Percentiles rank a stretch among this genome's conserved stretches.
These are phyloP conservation scores for Leccinum fibrillosum DNA, from an alignment of 768 basidiomycete genomes.

Conservation along the genomic window DNA sequence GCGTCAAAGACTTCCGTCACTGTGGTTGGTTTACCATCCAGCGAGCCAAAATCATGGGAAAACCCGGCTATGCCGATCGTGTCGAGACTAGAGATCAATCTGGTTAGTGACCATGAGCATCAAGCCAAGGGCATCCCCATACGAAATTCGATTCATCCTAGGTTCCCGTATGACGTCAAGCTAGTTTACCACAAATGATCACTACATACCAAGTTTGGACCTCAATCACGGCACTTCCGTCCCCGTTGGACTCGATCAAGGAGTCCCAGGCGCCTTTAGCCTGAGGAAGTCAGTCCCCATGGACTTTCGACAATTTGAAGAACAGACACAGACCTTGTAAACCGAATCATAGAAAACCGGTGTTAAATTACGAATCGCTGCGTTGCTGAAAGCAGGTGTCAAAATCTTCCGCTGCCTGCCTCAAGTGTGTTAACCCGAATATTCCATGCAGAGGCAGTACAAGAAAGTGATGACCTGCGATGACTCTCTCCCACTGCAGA, in stretches of 20 bases:
- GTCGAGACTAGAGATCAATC: slow-evolving; percentile 34
- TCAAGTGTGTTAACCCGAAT: slow-evolving; percentile 1
- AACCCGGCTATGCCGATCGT: slow-evolving; percentile 45
- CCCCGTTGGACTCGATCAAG: slow-evolving; percentile 19
- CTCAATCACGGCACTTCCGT: slow-evolving; percentile 38
- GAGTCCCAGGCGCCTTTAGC: slow-evolving; percentile 32
- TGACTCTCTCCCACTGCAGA: slow-evolving; percentile 43
- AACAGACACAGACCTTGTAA: slow-evolving; percentile 36
- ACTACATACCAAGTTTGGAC: slow-evolving; percentile 44
- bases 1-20: slow-evolving; percentile 28
- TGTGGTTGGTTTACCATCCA: slow-evolving; percentile 33
- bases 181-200: not conserved
- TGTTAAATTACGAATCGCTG: slow-evolving; percentile 36
- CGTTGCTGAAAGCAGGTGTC: slow-evolving; percentile 40
- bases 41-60: slow-evolving; percentile 42
- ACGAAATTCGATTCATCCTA: slow-evolving; percentile 48
- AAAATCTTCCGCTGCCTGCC: slow-evolving; percentile 36
- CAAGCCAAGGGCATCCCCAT: slow-evolving; percentile 4
- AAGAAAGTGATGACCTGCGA: slow-evolving; percentile 29
- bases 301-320: not conserved
- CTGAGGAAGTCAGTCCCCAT: slow-evolving; percentile 8
- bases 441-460: slow-evolving; percentile 19
- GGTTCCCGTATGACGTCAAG: not conserved
- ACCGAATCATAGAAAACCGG: slow-evolving; percentile 40
- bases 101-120: not conserved